These are phyloP conservation scores for Boletus bicolor DNA, from an alignment of 768 basidiomycete species.

Conservation along the genomic window DNA sequence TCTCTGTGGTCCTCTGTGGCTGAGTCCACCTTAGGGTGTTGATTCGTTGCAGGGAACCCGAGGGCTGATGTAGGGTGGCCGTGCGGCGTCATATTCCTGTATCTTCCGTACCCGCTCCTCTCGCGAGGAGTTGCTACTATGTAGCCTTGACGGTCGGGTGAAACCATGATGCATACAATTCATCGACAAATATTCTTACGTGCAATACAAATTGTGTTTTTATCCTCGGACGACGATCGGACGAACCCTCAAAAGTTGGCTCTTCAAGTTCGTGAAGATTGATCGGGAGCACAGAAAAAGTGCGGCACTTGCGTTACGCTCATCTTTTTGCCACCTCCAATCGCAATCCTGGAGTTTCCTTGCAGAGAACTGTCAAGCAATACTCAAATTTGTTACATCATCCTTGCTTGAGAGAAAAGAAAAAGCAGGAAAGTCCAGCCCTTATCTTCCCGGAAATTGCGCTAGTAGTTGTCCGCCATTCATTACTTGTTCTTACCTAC, in stretches of 20 bases:
- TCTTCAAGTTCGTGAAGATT: neutral
- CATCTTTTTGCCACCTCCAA: neutral
- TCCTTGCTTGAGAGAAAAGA: no score
- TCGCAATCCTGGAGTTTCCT: no score
- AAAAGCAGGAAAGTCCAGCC: no score
- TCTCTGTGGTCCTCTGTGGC: slow-evolving; percentile 31
- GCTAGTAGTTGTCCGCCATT: no score
- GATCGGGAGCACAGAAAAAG: neutral
- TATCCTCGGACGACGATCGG: neutral
- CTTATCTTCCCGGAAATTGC: no score
- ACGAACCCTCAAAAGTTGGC: neutral
- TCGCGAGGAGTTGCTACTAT: slow-evolving; percentile 36
- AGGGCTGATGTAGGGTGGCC: slow-evolving; percentile 43
- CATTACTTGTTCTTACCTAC: no score
- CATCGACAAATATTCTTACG: neutral
- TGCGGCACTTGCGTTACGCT: neutral
- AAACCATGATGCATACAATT: slow-evolving; percentile 77
- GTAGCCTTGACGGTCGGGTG: slow-evolving; percentile 78
- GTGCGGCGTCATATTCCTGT: slow-evolving; percentile 78
- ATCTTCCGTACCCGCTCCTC: slow-evolving; percentile 60
- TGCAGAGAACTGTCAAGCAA: no score
- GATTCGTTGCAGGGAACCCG: slow-evolving; percentile 43
- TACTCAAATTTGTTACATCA: no score
- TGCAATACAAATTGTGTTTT: neutral
- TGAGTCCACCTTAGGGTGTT: slow-evolving; percentile 54